Evolutionary conservation across 2,329 filamentous ascomycete species (phyloP).

Genomic region (Pseudocercospora fijiensis): DNA sequence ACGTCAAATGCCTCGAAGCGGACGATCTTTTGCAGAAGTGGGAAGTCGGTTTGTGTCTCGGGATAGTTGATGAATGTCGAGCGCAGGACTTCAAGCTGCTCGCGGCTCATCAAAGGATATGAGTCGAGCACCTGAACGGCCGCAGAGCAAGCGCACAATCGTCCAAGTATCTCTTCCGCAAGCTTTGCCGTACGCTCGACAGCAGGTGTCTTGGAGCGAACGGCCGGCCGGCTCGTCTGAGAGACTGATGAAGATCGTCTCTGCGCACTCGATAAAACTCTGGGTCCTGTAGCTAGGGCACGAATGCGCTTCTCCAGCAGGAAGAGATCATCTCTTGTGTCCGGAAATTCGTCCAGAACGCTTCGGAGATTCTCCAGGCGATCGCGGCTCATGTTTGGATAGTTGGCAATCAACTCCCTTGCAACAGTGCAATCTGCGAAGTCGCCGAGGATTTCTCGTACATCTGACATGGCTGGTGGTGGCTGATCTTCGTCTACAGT

Average conservation of each 20-base stretch:
- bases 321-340: not conserved
- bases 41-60: conserved; percentile 9
- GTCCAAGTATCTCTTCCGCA: conserved; percentile 13
- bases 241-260: not conserved
- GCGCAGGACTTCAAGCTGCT: conserved; percentile 5
- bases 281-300: not conserved
- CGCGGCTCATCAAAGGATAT: conserved; percentile 1
- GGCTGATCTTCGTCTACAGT: conserved; percentile 1
- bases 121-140: conserved; percentile 7
- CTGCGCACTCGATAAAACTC: not conserved
- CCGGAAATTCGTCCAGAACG: not conserved
- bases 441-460: not conserved
- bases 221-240: not conserved
- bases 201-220: not conserved
- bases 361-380: conserved; percentile 3
- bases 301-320: conserved; percentile 5
- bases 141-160: conserved; percentile 9
- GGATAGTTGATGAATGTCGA: conserved; percentile 6
- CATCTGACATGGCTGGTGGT: not conserved
- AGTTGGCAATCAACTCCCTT: not conserved
- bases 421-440: not conserved
- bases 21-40: conserved; percentile 2
- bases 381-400: conserved; percentile 3
- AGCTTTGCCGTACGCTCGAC: not conserved
- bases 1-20: conserved; percentile 1